phyloP scores from a whole-genome alignment of 2,329 filamentous ascomycete genomes.

The Calonectria multiphialidica region DNA sequence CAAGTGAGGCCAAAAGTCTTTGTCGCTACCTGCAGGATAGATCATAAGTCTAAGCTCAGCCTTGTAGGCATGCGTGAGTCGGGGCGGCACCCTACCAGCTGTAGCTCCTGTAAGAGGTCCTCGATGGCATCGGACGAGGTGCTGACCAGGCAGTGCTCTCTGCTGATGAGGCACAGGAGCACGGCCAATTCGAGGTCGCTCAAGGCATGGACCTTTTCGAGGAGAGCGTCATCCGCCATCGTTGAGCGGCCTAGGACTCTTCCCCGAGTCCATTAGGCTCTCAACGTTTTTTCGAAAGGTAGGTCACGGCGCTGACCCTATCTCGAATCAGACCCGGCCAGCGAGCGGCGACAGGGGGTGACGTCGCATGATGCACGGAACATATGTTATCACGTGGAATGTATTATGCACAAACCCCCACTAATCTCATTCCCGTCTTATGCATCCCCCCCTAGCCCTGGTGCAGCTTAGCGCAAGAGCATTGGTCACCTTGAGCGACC shows the following conservation, averaged over 20 bases:
- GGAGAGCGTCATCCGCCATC: slow-evolving; percentile 74
- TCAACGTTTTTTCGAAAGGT: background rate
- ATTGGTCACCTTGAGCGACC: slow-evolving; percentile 41
- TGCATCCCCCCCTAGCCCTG: slow-evolving; percentile 42
- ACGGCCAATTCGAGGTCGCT: slow-evolving; percentile 90
- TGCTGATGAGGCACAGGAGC: slow-evolving; percentile 82
- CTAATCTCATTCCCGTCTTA: slow-evolving; percentile 29
- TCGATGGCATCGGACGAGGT: slow-evolving; percentile 73
- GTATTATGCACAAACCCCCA: slow-evolving; percentile 36
- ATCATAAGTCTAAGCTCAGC: background rate
- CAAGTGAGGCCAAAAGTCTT: slow-evolving; percentile 80
- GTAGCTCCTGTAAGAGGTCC: slow-evolving; percentile 79
- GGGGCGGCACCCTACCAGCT: slow-evolving; percentile 63
- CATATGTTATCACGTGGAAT: slow-evolving; percentile 47
- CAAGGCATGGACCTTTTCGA: slow-evolving; percentile 80
- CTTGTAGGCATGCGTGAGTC: background rate
- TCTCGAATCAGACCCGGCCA: background rate
- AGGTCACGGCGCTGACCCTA: slow-evolving; percentile 14
- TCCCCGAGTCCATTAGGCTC: slow-evolving; percentile 43
- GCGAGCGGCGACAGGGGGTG: slow-evolving; percentile 22
- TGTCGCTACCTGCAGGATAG: slow-evolving; percentile 66
- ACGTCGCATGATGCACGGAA: slow-evolving; percentile 38
- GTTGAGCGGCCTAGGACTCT: slow-evolving; percentile 38
- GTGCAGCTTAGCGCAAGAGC: slow-evolving; percentile 30
- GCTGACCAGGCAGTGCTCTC: slow-evolving; percentile 91